Evolutionary conservation across 139 green algal species (phyloP).

Genomic region (Mesotaenium endlicherianum): DNA sequence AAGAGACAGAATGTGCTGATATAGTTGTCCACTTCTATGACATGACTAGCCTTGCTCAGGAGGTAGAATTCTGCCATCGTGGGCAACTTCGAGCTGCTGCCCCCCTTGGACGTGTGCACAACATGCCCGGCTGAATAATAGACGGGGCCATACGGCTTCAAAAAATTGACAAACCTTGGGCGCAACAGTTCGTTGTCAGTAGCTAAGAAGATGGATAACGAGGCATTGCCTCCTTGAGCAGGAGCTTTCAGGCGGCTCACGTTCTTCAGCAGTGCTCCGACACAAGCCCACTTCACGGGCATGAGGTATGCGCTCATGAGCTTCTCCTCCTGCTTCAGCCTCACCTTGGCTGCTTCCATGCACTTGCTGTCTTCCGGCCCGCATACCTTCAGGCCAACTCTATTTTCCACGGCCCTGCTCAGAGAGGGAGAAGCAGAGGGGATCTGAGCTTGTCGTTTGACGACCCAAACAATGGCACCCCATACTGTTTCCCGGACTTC

Average conservation of each 20-base stretch:
- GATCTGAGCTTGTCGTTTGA: not conserved
- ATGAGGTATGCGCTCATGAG: not conserved
- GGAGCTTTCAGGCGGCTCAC: not conserved
- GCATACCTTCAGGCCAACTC: too few relatives aligned
- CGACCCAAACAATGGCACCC: not conserved
- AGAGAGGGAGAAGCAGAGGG: not conserved
- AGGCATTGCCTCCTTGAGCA: not conserved
- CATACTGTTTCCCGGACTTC: not conserved
- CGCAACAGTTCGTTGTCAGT: conserved; percentile 1
- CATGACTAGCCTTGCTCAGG: not conserved
- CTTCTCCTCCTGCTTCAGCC: not conserved
- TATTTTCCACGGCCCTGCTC: not conserved
- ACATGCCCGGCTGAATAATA: conserved; percentile 8
- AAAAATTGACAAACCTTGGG: conserved; percentile 3
- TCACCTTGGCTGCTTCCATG: not conserved
- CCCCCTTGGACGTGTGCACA: conserved; percentile 6
- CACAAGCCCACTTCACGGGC: not conserved
- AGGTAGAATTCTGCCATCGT: conserved; percentile 32
- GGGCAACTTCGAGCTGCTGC: not conserved
- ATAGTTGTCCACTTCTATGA: conserved; percentile 14
- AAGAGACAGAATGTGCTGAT: conserved; percentile 32
- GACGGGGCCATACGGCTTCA: not conserved
- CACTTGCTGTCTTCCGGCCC: not conserved
- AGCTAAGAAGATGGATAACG: conserved; percentile 19
- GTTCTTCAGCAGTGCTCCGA: not conserved